Evolutionary conservation across 805 yeast genomes (phyloP).

Genomic region (Kuraishia ogatae): DNA sequence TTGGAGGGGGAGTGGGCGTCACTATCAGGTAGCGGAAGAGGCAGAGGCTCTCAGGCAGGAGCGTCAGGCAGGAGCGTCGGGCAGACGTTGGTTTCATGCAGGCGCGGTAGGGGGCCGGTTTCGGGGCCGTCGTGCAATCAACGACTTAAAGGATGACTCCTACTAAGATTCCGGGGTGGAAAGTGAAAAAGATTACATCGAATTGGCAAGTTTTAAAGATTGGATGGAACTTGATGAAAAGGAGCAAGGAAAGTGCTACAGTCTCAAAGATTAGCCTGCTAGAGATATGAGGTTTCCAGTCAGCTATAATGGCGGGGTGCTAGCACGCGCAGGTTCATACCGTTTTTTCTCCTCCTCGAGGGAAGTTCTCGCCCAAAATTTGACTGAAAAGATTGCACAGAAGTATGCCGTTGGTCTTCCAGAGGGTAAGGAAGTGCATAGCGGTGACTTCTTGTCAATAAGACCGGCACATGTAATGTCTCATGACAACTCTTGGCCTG

Average conservation of each 20-base stretch:
- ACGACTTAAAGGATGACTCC: neutral
- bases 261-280: too few relatives aligned
- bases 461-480: slow-evolving; percentile 98
- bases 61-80: too few relatives aligned
- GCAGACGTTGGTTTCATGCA: neutral
- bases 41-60: neutral
- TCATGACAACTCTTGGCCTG: slow-evolving; percentile 99
- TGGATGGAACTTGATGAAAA: too few relatives aligned
- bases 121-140: neutral
- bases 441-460: slow-evolving; percentile 94
- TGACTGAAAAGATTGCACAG: slow-evolving; percentile 95
- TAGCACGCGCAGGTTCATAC: neutral
- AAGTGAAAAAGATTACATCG: neutral
- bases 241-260: neutral
- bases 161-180: neutral
- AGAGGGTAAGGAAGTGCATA: slow-evolving; percentile 62
- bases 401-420: slow-evolving; percentile 83
- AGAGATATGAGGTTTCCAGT: neutral
- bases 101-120: neutral
- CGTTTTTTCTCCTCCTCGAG: neutral
- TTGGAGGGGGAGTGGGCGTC: neutral
- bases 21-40: neutral
- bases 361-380: slow-evolving; percentile 54
- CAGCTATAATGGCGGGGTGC: neutral
- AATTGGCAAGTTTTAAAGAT: too few relatives aligned